Evolutionary conservation across 2,329 filamentous ascomycete genomes (phyloP).

Genomic region (Mollisia scopiformis): DNA sequence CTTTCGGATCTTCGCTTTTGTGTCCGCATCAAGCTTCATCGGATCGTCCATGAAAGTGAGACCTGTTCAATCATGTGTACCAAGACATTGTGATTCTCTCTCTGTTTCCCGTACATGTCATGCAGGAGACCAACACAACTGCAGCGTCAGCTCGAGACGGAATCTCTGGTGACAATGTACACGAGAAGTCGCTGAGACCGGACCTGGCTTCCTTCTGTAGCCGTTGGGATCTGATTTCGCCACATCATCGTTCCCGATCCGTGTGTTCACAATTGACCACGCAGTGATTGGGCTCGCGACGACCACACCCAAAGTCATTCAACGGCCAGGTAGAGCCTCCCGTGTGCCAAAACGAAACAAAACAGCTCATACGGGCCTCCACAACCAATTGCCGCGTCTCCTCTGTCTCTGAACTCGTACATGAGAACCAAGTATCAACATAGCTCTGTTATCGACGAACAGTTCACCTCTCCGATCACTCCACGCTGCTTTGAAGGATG

Average conservation of each 20-base stretch:
- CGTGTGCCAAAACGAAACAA: neutral
- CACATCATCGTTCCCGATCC: neutral
- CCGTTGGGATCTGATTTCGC: neutral
- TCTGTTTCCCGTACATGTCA: neutral
- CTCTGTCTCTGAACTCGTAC: neutral
- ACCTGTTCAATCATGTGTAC: conserved; percentile 4
- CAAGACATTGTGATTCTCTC: neutral
- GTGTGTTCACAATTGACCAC: neutral
- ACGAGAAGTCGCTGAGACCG: neutral
- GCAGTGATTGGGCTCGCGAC: neutral
- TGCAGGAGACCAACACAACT: neutral
- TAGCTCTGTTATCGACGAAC: neutral
- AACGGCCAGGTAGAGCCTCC: neutral
- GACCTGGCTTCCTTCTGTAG: neutral
- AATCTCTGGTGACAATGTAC: neutral
- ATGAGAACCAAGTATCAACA: neutral
- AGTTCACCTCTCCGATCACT: neutral
- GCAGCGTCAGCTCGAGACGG: neutral
- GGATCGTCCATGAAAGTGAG: neutral
- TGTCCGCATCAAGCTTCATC: neutral
- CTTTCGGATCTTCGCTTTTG: neutral
- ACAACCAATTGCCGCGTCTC: neutral
- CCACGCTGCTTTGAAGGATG: neutral
- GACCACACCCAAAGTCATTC: neutral
- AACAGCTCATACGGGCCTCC: neutral